Base-by-base conservation (phyloP, 768 basidiomycete species). In the Omphalotus guepiniiformis region DNA sequence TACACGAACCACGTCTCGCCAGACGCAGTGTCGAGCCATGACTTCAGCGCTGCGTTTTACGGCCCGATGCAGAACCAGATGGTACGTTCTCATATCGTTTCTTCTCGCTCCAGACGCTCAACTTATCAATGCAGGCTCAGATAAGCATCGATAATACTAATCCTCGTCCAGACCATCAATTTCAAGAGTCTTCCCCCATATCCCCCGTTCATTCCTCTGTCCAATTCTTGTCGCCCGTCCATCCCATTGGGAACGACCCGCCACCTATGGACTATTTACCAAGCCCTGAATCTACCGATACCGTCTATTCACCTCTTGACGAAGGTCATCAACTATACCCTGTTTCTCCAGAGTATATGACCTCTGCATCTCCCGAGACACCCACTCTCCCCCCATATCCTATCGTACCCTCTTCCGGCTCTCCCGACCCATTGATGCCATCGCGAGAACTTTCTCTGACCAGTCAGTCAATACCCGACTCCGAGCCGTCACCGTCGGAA, bases 401-500 rank as follows among this genome's bases (percentile, higher is more conserved):
- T n/a, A n/a, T 36, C 21, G 13, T 29, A 29, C 38, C 46, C 15
- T 47, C 46, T 6, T 8, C 46, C 15, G 13, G 38, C 34, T 47
- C 46, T 23, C 46, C 44, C 16, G 21, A 36, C 11, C 25, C 29
- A 36, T 36, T 36, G 34, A n/a, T 29, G 16, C 28, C 41, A 18
- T 36, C 44, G 15, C 9, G 22, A 36, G 29, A 46, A 26, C 44
- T 27, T 38, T 29, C 38, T 38, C 7, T 37, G 34, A 22, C 11
- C 11, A 26, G 44, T 36, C 2, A 15, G 23, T n/a, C 44, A 26
- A 13, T 46, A n/a, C n/a, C 44, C 12, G 44, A 46, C 25, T 46
- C 44, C 28, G 44, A 46, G n/a, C 34, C 44, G 19, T 36, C 29
- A 37, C 44, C 26, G 44, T 36, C 35, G 44, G 38, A 27, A 26